phyloP scores from a whole-genome alignment of 2,329 filamentous ascomycete species.

The Ampelomyces quisqualis region DNA sequence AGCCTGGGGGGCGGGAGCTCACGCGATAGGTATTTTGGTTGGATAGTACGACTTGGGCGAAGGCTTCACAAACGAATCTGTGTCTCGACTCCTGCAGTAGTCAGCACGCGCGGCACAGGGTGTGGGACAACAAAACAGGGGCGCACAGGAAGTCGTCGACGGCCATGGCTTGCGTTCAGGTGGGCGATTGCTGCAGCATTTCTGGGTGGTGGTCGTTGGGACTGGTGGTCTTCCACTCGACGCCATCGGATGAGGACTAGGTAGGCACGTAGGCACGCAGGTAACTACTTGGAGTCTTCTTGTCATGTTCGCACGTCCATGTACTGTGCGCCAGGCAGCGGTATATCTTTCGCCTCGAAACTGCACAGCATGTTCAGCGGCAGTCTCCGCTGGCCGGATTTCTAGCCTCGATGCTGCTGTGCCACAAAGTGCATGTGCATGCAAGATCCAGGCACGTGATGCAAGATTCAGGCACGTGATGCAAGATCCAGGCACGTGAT shows the following conservation, averaged over 20 bases:
- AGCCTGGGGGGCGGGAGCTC: slow-evolving; percentile 21
- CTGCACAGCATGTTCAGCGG: no score
- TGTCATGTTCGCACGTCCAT: no score
- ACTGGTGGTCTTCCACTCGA: slow-evolving; percentile 16
- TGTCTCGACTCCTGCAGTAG: slow-evolving; percentile 47
- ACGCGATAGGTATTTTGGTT: slow-evolving; percentile 52
- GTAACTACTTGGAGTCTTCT: no score
- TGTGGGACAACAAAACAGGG: background rate
- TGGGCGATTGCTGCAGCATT: slow-evolving; percentile 31
- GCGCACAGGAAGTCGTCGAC: slow-evolving; percentile 44
- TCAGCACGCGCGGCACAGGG: slow-evolving; percentile 13
- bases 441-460: no score
- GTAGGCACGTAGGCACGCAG: no score
- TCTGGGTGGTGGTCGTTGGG: slow-evolving; percentile 15
- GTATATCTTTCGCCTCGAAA: no score
- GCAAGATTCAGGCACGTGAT: no score
- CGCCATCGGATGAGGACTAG: slow-evolving; percentile 3
- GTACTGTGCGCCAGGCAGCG: no score
- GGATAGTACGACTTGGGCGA: slow-evolving; percentile 52
- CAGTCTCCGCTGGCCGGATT: no score
- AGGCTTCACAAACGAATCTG: slow-evolving; percentile 48
- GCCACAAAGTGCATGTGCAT: no score
- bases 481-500: no score
- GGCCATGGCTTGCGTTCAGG: slow-evolving; percentile 39
- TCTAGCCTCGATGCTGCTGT: no score